Base-by-base conservation (phyloP, 108 stramenopile genomes). In the Cylindrotheca fusiformis region DNA sequence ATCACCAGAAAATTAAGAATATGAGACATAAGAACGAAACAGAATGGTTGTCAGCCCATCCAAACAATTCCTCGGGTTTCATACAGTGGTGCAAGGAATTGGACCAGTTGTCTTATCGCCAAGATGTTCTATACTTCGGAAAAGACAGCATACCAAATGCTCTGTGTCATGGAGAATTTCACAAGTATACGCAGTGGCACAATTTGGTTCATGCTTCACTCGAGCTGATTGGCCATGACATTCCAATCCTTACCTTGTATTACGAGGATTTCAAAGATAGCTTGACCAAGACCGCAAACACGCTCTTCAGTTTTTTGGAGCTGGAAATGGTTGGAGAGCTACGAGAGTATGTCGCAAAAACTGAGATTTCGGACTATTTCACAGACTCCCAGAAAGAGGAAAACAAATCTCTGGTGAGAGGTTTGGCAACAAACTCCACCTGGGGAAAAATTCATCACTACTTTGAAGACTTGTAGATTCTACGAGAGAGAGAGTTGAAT, bases 111-210 rank as follows among this genome's bases (percentile, higher is more conserved):
- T 62, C 60, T 25, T 14, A 23, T 24, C 27, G 32, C 2, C 18
- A 59, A 22, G 71, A 77, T 26, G 49, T 29, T 23, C 46, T 41
- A 28, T 67, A 59, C 22, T 74, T 79, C 52, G 75, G 73, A 18
- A 12, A 48, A 18, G 68, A 57, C 10, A 63, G 70, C 1, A 61
- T 61, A 17, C 60, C 68, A 25, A 55, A 53, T 20, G 71, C 88
- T 4, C 88, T 88, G 0, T 93, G 88, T 55, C 81, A 83, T 55
- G 72, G 76, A 0, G 92, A 93, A 49, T 85, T 90, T 27, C 85
- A 76, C 68, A 74, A 82, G 31, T 93, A 82, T 54, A 61, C 84
- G 19, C 86, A 90, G 49, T 93, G 92, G 92, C 92, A 93, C 67
- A 90, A 90, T 58, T 75, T 84, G 32, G 83, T 81, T 27, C 74